Evolutionary conservation across 345 rosid species (phyloP).

Genomic region (Gossypium stocksii): DNA sequence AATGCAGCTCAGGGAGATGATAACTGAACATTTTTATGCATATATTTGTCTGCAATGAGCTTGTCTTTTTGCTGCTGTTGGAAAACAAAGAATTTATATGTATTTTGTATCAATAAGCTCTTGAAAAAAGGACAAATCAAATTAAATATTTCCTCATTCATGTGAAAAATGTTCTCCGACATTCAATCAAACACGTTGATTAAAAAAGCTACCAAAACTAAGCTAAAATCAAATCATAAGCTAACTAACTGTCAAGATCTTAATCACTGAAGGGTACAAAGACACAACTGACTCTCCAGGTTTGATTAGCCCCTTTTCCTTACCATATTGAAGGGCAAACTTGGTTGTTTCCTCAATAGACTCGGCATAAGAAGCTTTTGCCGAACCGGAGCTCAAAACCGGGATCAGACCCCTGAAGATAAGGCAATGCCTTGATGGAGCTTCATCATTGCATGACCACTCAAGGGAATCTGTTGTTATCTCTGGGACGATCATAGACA

Average conservation of each 20-base stretch:
- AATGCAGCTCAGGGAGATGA: conserved; percentile 21
- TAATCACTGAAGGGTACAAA: conserved; percentile 53
- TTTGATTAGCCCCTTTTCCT: conserved; percentile 44
- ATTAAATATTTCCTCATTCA: not conserved
- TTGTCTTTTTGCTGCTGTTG: too few relatives aligned
- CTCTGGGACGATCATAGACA: conserved; percentile 48
- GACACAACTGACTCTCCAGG: conserved; percentile 47
- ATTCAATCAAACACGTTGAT: not conserved
- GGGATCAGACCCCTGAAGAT: conserved; percentile 55
- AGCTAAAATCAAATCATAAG: not conserved
- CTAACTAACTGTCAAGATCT: conserved; percentile 39
- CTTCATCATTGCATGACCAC: conserved; percentile 46
- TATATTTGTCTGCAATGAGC: too few relatives aligned
- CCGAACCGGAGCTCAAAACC: conserved; percentile 42
- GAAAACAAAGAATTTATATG: not conserved
- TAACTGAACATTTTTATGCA: conserved; percentile 3
- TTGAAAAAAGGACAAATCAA: not conserved
- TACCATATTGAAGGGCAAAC: conserved; percentile 39
- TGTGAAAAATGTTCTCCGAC: not conserved
- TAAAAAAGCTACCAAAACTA: not conserved
- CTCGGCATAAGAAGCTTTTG: conserved; percentile 38
- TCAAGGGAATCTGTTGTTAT: conserved; percentile 43
- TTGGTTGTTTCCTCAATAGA: conserved; percentile 54
- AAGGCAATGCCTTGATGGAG: conserved; percentile 56
- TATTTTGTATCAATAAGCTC: not conserved